Evolutionary conservation across 805 yeast species (phyloP), one percentile per base, ranked within the genome.

Genomic region (Yarrowia alimentaria): DNA sequence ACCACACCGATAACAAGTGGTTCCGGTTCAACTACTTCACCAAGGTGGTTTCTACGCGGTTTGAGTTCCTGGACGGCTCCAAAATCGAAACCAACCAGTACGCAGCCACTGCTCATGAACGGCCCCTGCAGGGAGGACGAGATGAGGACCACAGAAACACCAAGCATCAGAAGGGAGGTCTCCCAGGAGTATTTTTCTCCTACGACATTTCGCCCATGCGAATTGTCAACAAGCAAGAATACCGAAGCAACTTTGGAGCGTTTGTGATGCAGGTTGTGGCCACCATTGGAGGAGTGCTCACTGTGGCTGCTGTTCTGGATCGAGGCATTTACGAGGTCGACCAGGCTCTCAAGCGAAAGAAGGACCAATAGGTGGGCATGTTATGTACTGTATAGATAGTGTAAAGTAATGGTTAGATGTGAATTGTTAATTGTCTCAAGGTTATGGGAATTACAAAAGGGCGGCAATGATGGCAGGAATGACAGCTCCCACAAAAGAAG

Each of bases 191-290:
- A 3, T 87, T 81, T 65, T 79, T 93, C 70, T 73, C 81, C 60
- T 90, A 90, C 68, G 98, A 93, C 61, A 89, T 93, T 65, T 82
- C 95, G 52, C 96, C 98, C 9, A 73, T 93, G 72, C 88, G 89
- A 64, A 89, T 93, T 47, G 85, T 90, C 61, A 88, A 91, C 68
- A 75, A 79, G 53, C 94, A 93, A 66, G 81, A 69, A 40, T 73
- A 72, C 53, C 64, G 78, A 52, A 83, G 81, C 63, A 76, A 93
- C 1, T 85, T 93, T 82, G 82, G 90, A 22, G 85, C 89, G 1
- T 89, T 90, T 63, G 61, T 88, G 19, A 70, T 89, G 54, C 88
- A 90, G 26, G 86, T 85, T 20, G 79, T 93, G 57, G 84, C 96
- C 52, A 87, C 94, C 6, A 76, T 91, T 31, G 98, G 97, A 8